Evolutionary conservation across 495 filamentous ascomycete genomes (phyloP).

Genomic region (Daldinia concentrica): DNA sequence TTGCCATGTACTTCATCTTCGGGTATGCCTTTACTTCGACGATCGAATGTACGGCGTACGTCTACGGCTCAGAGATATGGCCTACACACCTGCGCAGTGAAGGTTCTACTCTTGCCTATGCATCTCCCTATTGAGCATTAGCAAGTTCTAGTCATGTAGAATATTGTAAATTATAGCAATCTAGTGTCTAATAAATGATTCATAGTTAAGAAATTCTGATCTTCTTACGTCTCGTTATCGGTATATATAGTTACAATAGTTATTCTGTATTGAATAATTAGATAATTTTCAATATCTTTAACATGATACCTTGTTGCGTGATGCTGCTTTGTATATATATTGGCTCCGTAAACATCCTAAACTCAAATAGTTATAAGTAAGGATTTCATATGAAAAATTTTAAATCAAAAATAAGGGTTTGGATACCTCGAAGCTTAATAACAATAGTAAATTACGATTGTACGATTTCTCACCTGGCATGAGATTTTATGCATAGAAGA

Average conservation of each 20-base stretch:
- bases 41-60: conserved; percentile 27
- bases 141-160: no score
- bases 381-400: background rate
- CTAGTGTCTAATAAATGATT: no score
- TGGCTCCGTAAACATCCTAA: background rate
- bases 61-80: conserved; percentile 30
- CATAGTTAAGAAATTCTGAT: no score
- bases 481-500: background rate
- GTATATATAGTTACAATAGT: no score
- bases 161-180: no score
- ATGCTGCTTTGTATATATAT: no score
- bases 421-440: background rate
- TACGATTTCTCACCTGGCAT: background rate
- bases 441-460: background rate
- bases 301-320: no score
- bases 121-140: conserved; percentile 12
- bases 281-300: no score
- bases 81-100: conserved; percentile 28
- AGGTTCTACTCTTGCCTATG: conserved; percentile 22
- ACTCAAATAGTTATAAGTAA: background rate
- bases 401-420: background rate
- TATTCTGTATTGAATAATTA: no score
- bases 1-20: background rate
- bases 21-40: conserved; percentile 14
- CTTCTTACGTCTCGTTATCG: no score